These are phyloP conservation scores for Tulasnella sp. DNA, from an alignment of 768 basidiomycete species.

Conservation along the genomic window DNA sequence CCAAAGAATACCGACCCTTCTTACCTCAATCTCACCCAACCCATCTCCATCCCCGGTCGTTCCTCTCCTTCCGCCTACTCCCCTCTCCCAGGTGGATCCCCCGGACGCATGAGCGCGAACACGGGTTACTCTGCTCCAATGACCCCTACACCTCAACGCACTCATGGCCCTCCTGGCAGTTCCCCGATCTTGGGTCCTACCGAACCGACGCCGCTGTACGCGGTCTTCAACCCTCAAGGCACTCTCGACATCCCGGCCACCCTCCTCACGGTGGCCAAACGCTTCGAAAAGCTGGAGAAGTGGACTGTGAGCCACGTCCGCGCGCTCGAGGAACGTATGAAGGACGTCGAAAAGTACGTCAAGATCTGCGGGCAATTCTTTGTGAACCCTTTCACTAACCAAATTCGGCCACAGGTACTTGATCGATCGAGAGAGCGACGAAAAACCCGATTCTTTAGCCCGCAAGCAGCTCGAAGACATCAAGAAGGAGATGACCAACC, in stretches of 20 bases:
- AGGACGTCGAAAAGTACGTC: slow-evolving; percentile 79
- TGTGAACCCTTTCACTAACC: background rate
- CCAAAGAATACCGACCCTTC: slow-evolving; percentile 63
- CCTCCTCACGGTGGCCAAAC: slow-evolving; percentile 69
- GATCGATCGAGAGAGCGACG: slow-evolving; percentile 35
- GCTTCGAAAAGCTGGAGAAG: slow-evolving; percentile 87
- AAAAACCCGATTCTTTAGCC: slow-evolving; percentile 30
- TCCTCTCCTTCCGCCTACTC: slow-evolving; percentile 29
- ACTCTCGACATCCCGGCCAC: slow-evolving; percentile 76
- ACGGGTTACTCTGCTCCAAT: slow-evolving; percentile 48
- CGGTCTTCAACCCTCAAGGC: slow-evolving; percentile 70
- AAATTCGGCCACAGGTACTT: slow-evolving; percentile 34
- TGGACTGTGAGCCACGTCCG: slow-evolving; percentile 90
- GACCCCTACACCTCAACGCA: slow-evolving; percentile 24
- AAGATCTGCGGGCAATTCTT: background rate
- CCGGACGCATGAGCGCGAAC: slow-evolving; percentile 37
- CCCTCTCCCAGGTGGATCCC: slow-evolving; percentile 37
- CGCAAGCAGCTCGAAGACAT: slow-evolving; percentile 36
- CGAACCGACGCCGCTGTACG: slow-evolving; percentile 64
- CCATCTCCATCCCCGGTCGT: slow-evolving; percentile 53
- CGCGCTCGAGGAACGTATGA: slow-evolving; percentile 88
- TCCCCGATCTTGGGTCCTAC: slow-evolving; percentile 30
- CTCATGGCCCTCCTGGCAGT: slow-evolving; percentile 29
- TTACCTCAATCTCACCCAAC: slow-evolving; percentile 54
- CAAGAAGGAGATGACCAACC: slow-evolving; percentile 28